Evolutionary conservation across 2,329 filamentous ascomycete genomes (phyloP).

Genomic region (Stenocarpella maydis): DNA sequence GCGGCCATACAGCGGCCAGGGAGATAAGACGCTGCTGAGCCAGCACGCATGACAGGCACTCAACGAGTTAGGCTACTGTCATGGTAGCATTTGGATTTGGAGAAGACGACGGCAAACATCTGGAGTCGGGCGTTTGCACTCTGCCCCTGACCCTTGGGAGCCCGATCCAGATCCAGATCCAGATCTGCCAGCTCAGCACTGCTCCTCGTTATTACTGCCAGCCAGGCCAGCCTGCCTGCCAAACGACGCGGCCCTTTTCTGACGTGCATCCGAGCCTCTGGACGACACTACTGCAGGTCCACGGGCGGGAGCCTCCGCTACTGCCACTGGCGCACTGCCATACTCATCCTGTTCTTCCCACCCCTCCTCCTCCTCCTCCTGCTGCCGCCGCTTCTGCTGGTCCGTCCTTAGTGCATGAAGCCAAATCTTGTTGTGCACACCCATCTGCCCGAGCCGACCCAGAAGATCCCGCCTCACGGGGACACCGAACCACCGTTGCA

Average conservation of each 20-base stretch:
- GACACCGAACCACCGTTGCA: slow-evolving; percentile 10
- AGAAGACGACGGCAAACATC: slow-evolving; percentile 10
- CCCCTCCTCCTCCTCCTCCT: neutral
- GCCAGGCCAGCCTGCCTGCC: slow-evolving; percentile 6
- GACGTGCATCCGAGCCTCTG: slow-evolving; percentile 25
- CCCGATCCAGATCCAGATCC: slow-evolving; percentile 19
- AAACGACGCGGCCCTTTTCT: slow-evolving; percentile 17
- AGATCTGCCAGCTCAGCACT: slow-evolving; percentile 8
- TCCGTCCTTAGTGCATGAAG: neutral
- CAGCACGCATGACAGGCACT: slow-evolving; percentile 8
- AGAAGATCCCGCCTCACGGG: neutral
- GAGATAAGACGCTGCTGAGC: neutral
- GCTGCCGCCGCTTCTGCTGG: neutral
- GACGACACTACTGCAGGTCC: slow-evolving; percentile 25
- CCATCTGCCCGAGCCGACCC: slow-evolving; percentile 10
- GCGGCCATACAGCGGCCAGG: neutral
- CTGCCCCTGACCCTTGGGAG: slow-evolving; percentile 22
- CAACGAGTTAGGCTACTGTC: slow-evolving; percentile 14
- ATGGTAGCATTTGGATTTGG: slow-evolving; percentile 25
- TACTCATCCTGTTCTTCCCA: neutral
- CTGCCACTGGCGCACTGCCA: neutral
- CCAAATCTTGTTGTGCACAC: slow-evolving; percentile 3
- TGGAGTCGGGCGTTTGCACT: slow-evolving; percentile 25
- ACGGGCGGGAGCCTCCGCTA: slow-evolving; percentile 11
- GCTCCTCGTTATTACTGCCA: too few relatives aligned